Base-by-base conservation (phyloP, 2,329 filamentous ascomycete species). In the Botrytis medusae region DNA sequence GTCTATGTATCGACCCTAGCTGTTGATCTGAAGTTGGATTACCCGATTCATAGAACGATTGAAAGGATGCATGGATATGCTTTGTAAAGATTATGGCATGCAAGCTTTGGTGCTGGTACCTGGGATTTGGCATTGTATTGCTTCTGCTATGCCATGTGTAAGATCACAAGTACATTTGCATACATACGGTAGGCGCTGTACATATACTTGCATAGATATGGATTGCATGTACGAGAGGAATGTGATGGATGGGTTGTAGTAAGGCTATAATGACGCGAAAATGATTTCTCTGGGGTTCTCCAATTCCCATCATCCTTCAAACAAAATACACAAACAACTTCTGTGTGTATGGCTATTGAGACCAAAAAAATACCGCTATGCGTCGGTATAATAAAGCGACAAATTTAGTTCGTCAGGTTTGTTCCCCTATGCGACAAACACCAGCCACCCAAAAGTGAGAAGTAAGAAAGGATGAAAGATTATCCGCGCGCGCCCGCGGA, bases 401-500 rank as follows among this genome's bases (percentile, higher is more conserved):
- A 18, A 57, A 18, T 40, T 40, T 20, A 42, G 60, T 12, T 12
- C 16, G n/a, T 18, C 14, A 29, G 14, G 16, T 16, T 57, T 6
- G 51, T 57, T 57, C 5, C 51, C 51, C 51, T 32, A 18, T 18
- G 7, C 51, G 29, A 29, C n/a, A 29, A 18, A 18, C 5, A 16
- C n/a, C 12, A 4, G 60, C 14, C 34, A 22, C 18, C 6, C 22
- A 40, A 25, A 40, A 61, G 22, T 9, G 22, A 62, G 7, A 65
- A 22, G 25, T 63, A 44, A 29, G 40, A 63, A 32, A 63, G 63
- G 44, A 51, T 29, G 42, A 65, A 65, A 65, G 63, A 65, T 48
- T 12, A 67, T 67, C 63, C 44, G 63, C 44, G 44, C 3, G 22
- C 44, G 63, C 29, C 7, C 34, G 29, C n/a, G 51, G 51, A 22